phyloP scores from a whole-genome alignment of 306 rosid species.

The Astragalus glycyphyllos region DNA sequence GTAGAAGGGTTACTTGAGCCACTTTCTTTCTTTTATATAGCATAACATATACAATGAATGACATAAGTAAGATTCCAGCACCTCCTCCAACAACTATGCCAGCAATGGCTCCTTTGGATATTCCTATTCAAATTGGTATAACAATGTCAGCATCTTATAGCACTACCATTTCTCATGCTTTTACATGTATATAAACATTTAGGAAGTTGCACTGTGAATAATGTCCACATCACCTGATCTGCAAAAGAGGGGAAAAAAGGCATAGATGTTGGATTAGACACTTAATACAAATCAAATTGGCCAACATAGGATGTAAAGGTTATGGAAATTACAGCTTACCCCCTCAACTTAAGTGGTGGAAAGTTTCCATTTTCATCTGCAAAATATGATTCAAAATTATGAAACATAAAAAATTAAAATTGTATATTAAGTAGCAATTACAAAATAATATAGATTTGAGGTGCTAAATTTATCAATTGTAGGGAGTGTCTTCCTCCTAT shows the following conservation, averaged over 20 bases:
- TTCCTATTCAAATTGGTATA: constrained; percentile 54
- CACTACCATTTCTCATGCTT: constrained; percentile 22
- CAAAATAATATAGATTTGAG: too few relatives aligned
- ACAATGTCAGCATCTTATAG: constrained; percentile 43
- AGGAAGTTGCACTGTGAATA: constrained; percentile 38
- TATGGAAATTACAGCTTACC: constrained; percentile 49
- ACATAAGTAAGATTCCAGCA: constrained; percentile 51
- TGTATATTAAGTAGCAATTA: too few relatives aligned
- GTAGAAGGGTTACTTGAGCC: constrained; percentile 50
- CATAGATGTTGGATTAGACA: constrained; percentile 38
- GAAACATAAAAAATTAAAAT: constrained; percentile 31
- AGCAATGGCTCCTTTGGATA: constrained; percentile 57
- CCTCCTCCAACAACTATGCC: constrained; percentile 60
- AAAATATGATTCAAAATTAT: constrained; percentile 31
- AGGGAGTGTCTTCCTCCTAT: too few relatives aligned
- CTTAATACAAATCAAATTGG: constrained; percentile 32
- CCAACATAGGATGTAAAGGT: not conserved
- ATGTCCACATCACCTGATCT: constrained; percentile 66
- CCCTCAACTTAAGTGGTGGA: constrained; percentile 59
- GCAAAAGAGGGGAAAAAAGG: constrained; percentile 48
- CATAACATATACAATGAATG: constrained; percentile 45
- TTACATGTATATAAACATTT: constrained; percentile 10
- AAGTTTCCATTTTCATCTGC: constrained; percentile 70
- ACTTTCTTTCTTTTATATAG: constrained; percentile 52
- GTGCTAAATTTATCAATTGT: too few relatives aligned